phyloP scores from a whole-genome alignment of 352 stramenopile species.

The Phytophthora palmivora region DNA sequence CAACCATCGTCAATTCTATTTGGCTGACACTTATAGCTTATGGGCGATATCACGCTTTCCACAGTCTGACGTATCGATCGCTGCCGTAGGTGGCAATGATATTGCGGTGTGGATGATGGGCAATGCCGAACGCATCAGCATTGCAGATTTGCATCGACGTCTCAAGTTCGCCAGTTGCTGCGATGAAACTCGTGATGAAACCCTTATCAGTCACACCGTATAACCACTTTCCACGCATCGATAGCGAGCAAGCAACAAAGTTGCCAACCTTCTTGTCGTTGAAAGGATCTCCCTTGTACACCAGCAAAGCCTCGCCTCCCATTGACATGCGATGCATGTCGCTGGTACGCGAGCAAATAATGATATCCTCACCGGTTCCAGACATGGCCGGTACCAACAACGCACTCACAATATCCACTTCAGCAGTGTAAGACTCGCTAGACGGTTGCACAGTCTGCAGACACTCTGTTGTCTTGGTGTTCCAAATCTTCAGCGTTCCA shows the following conservation, averaged over 20 bases:
- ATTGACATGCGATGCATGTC: conserved; percentile 87
- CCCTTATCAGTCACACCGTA: conserved; percentile 91
- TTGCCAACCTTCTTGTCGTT: conserved; percentile 72
- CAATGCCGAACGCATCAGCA: conserved; percentile 78
- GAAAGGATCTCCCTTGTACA: conserved; percentile 71
- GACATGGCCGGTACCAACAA: conserved; percentile 62
- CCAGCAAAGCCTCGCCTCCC: conserved; percentile 61
- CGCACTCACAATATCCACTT: conserved; percentile 85
- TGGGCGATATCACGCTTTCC: conserved; percentile 66
- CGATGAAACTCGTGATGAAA: conserved; percentile 76
- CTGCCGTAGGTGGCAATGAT: conserved; percentile 89
- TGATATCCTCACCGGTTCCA: conserved; percentile 62
- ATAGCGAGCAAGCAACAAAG: conserved; percentile 89
- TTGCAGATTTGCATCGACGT: conserved; percentile 86
- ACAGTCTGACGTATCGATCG: conserved; percentile 85
- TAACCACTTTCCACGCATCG: conserved; percentile 83
- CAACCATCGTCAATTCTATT: conserved; percentile 9
- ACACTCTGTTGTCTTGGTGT: conserved; percentile 84
- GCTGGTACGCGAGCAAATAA: conserved; percentile 87
- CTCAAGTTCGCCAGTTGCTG: conserved; percentile 67
- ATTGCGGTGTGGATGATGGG: conserved; percentile 91
- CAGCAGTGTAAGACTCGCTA: conserved; percentile 48
- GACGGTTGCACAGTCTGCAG: conserved; percentile 78
- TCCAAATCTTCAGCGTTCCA: conserved; percentile 93
- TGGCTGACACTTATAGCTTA: conserved; percentile 2